These are phyloP conservation scores for Cucurbita maxima DNA, from an alignment of 306 rosid genomes.

Conservation along the genomic window DNA sequence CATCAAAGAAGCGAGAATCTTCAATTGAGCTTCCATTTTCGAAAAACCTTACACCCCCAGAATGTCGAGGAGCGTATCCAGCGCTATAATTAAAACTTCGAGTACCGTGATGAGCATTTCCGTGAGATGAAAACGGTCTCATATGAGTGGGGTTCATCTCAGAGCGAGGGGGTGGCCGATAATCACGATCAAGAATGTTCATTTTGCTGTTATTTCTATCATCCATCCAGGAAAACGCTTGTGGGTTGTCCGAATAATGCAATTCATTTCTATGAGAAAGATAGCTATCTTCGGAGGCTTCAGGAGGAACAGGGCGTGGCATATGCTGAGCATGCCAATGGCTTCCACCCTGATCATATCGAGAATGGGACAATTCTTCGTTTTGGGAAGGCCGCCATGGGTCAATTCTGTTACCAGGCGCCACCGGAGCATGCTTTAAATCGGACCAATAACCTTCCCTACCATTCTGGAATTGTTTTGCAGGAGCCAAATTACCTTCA, in stretches of 20 bases:
- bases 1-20: conserved; percentile 29
- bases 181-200: neutral
- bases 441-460: neutral
- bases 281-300: neutral
- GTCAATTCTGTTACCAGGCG: neutral
- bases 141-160: neutral
- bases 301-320: neutral
- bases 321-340: neutral
- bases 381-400: neutral
- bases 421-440: neutral
- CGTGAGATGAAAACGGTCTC: neutral
- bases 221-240: neutral
- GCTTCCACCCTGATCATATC: neutral
- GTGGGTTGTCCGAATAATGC: conserved; percentile 4
- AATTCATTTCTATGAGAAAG: neutral
- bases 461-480: neutral
- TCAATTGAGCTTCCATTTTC: conserved; percentile 21
- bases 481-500: neutral
- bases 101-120: conserved; percentile 6
- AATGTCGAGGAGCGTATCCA: conserved; percentile 14
- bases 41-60: conserved; percentile 15
- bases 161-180: neutral
- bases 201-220: neutral
- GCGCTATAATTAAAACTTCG: conserved; percentile 10
- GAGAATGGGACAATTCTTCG: neutral